A percentile compares a stretch with the other conserved stretches of the same genome.
phyloP scores from a whole-genome alignment of 805 yeast genomes.

The Nakazawaea laoshanensis region DNA sequence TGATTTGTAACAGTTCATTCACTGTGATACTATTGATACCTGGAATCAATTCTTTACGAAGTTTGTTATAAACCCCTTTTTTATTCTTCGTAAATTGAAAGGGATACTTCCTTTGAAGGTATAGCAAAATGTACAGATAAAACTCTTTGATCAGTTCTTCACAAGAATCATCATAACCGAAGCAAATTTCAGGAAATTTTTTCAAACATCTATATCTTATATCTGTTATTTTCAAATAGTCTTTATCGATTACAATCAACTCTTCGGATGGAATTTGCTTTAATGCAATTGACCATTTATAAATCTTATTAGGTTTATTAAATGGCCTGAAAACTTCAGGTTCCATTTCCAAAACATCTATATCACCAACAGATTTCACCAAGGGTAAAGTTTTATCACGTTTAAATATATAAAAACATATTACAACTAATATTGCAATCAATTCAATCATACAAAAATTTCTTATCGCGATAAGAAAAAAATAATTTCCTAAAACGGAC shows the following conservation, averaged over 20 bases:
- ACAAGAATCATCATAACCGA: constrained; percentile 24
- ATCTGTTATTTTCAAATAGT: constrained; percentile 38
- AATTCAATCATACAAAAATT: not conserved
- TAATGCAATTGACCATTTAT: constrained; percentile 58
- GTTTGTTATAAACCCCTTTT: constrained; percentile 9
- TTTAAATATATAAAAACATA: too few relatives aligned
- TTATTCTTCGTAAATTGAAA: constrained; percentile 31
- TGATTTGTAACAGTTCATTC: constrained; percentile 13
- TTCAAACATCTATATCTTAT: constrained; percentile 26
- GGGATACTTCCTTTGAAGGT: constrained; percentile 43
- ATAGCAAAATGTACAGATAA: constrained; percentile 33
- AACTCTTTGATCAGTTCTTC: constrained; percentile 37
- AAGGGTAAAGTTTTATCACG: too few relatives aligned
- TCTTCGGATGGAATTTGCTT: constrained; percentile 38
- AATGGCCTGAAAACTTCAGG: constrained; percentile 40
- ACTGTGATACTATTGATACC: constrained; percentile 10
- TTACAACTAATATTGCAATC: not conserved
- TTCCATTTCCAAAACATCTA: constrained; percentile 14
- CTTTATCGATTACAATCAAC: constrained; percentile 54
- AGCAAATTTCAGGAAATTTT: constrained; percentile 23
- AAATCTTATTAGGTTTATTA: constrained; percentile 31
- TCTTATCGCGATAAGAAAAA: not conserved
- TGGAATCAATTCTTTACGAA: constrained; percentile 9
- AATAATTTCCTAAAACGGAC: constrained; percentile 1
- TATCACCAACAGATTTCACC: not conserved